Conservation (phyloP, 2,329 filamentous ascomycete species). For the Fusarium liriodendri region DNA sequence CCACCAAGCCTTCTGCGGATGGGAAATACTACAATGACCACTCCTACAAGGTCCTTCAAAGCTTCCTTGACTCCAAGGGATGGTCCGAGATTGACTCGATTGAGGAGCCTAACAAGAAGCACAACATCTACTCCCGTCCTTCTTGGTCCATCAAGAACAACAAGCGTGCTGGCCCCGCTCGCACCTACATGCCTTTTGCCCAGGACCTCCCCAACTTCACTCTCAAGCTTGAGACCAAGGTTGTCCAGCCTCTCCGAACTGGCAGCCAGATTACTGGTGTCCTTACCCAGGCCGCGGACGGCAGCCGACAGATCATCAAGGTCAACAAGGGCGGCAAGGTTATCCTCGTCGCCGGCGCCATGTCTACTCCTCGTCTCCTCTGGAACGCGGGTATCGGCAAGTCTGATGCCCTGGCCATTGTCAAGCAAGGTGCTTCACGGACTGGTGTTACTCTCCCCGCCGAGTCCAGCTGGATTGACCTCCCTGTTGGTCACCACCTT, state of each 20-base stretch:
- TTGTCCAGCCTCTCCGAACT: constrained; percentile 71
- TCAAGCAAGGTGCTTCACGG: constrained; percentile 53
- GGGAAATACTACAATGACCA: constrained; percentile 74
- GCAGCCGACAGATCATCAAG: constrained; percentile 42
- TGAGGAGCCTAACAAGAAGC: constrained; percentile 70
- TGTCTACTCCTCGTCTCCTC: constrained; percentile 44
- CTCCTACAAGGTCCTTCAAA: constrained; percentile 70
- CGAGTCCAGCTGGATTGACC: constrained; percentile 62
- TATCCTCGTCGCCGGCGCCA: constrained; percentile 72
- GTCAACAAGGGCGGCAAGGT: constrained; percentile 54
- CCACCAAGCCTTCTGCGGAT: constrained; percentile 72
- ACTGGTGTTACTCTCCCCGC: constrained; percentile 64
- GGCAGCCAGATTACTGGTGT: constrained; percentile 73
- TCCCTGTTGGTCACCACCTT: constrained; percentile 69
- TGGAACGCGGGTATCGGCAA: constrained; percentile 69
- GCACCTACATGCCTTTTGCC: constrained; percentile 75
- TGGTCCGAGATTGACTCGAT: constrained; percentile 77
- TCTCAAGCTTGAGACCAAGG: constrained; percentile 73
- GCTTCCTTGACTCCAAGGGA: constrained; percentile 67
- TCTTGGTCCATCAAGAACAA: constrained; percentile 76
- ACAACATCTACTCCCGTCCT: constrained; percentile 72
- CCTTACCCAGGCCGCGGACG: constrained; percentile 68
- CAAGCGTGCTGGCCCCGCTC: constrained; percentile 75
- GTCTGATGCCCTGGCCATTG: constrained; percentile 64
- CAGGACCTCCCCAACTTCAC: constrained; percentile 71